Evolutionary conservation across 345 rosid species (phyloP).

Genomic region (Bretschneidera sinensis): DNA sequence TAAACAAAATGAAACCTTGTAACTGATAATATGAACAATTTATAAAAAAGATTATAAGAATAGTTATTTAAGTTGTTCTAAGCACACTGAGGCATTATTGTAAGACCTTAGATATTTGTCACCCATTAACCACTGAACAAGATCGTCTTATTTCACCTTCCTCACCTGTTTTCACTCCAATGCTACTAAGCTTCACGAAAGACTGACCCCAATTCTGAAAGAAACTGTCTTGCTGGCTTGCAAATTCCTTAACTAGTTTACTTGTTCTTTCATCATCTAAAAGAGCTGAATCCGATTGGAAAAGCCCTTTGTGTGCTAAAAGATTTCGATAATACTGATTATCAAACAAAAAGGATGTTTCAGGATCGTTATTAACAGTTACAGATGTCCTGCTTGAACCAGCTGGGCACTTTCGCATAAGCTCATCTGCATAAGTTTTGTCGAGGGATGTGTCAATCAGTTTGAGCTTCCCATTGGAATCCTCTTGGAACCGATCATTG

Average conservation of each 20-base stretch:
- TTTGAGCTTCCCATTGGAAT: slow-evolving; percentile 43
- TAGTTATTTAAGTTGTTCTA: too few species aligned
- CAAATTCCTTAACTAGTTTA: slow-evolving; percentile 45
- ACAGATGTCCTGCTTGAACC: slow-evolving; percentile 30
- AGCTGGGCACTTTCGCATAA: slow-evolving; percentile 44
- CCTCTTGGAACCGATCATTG: slow-evolving; percentile 47
- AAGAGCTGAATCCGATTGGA: slow-evolving; percentile 71
- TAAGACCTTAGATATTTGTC: too few species aligned
- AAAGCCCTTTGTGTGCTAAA: slow-evolving; percentile 49
- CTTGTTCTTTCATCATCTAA: slow-evolving; percentile 48
- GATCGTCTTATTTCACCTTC: slow-evolving; percentile 70
- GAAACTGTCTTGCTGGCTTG: slow-evolving; percentile 47
- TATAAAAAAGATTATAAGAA: too few species aligned
- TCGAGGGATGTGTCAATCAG: slow-evolving; percentile 52
- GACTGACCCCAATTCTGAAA: slow-evolving; percentile 62
- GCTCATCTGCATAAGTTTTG: slow-evolving; percentile 40
- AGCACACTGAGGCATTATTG: too few species aligned
- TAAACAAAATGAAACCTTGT: too few species aligned
- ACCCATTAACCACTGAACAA: slow-evolving; percentile 32
- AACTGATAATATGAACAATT: too few species aligned
- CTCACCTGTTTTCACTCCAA: slow-evolving; percentile 58
- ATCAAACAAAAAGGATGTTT: slow-evolving; percentile 50
- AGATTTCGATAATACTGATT: slow-evolving; percentile 64
- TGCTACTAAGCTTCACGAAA: slow-evolving; percentile 59
- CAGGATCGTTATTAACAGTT: slow-evolving; percentile 58